A percentile compares a stretch with the other conserved stretches of the same genome.
phyloP scores from a whole-genome alignment of 2,329 filamentous ascomycete genomes.

The Ambrosiella xylebori region DNA sequence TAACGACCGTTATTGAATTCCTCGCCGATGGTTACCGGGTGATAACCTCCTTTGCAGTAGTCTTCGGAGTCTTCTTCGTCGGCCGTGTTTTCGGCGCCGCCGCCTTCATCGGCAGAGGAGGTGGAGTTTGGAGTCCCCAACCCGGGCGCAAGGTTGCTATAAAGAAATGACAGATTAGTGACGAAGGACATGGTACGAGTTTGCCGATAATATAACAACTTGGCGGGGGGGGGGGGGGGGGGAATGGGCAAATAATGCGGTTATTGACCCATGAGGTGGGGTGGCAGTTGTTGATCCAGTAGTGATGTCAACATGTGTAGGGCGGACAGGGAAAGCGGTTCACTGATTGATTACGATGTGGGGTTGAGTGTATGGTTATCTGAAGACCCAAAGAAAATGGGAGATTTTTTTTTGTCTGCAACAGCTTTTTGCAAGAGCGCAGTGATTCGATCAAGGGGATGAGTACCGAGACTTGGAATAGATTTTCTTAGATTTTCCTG shows the following conservation, averaged over 20 bases:
- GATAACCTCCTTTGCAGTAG: conserved; percentile 98
- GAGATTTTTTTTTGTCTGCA: too few species aligned
- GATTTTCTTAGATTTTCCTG: conserved; percentile 9
- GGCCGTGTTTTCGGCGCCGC: conserved; percentile 69
- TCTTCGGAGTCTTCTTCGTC: conserved; percentile 98
- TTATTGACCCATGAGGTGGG: background rate
- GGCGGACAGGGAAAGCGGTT: background rate
- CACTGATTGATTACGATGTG: too few species aligned
- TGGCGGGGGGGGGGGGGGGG: too few species aligned
- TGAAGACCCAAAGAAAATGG: too few species aligned
- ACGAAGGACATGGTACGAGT: background rate
- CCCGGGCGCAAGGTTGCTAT: conserved; percentile 22
- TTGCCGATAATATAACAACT: background rate
- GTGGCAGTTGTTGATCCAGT: background rate
- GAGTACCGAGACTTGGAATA: conserved; percentile 11
- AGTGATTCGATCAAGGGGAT: background rate
- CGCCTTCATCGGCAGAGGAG: conserved; percentile 62
- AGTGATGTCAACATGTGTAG: background rate
- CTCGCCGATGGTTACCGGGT: conserved; percentile 86
- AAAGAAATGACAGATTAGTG: background rate
- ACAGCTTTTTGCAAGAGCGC: too few species aligned
- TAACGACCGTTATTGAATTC: conserved; percentile 97
- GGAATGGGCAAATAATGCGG: background rate
- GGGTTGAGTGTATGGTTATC: too few species aligned
- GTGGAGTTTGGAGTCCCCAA: conserved; percentile 56